Evolutionary conservation across 306 rosid genomes (phyloP).

Genomic region (Gastrolobium villosum): DNA sequence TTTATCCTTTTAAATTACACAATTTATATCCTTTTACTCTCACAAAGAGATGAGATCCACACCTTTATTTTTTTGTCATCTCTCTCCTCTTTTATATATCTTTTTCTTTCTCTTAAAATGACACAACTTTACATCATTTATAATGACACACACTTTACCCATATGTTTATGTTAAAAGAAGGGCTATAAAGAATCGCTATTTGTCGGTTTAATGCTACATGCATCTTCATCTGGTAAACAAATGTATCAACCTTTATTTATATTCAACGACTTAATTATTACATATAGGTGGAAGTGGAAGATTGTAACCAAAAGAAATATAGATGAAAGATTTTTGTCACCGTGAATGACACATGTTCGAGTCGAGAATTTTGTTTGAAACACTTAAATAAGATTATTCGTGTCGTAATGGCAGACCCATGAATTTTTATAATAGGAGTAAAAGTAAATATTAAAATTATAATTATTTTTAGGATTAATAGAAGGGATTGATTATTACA

Average conservation of each 20-base stretch:
- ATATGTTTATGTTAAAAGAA: slow-evolving; percentile 3
- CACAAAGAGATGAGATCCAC: too few relatives aligned
- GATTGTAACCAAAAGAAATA: neutral
- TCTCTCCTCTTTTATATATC: too few relatives aligned
- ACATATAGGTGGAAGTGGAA: neutral
- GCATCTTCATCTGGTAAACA: neutral
- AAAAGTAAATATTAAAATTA: too few relatives aligned
- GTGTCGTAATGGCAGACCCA: neutral
- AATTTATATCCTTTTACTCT: too few relatives aligned
- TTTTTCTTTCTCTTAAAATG: too few relatives aligned
- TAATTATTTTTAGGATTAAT: too few relatives aligned
- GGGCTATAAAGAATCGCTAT: slow-evolving; percentile 36
- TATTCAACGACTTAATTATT: neutral
- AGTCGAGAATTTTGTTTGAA: neutral
- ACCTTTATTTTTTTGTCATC: too few relatives aligned
- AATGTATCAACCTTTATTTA: neutral
- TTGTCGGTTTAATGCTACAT: slow-evolving; percentile 42
- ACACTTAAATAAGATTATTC: neutral
- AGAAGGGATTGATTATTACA: too few relatives aligned
- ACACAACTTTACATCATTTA: too few relatives aligned
- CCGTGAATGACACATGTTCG: neutral
- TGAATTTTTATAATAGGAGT: too few relatives aligned
- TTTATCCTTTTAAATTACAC: too few relatives aligned
- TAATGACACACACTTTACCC: too few relatives aligned
- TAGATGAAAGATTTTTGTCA: neutral